Conservation (phyloP, 257 asterid genomes). For the Solanum sitiens region DNA sequence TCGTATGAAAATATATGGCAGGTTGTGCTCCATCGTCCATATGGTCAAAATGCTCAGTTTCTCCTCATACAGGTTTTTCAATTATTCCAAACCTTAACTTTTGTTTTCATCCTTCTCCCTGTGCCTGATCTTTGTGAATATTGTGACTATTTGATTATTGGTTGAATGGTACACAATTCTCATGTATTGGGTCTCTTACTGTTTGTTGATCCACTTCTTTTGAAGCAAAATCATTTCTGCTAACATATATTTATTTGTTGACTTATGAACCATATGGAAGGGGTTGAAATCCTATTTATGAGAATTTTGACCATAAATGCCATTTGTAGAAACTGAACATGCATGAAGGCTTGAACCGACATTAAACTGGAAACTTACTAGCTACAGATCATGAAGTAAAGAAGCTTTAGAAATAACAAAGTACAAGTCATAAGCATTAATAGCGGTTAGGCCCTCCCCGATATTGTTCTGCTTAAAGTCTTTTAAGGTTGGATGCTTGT, state of each 20-base stretch:
- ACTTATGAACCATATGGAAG: background rate
- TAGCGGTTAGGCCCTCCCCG: background rate
- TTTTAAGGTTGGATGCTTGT: background rate
- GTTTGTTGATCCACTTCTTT: background rate
- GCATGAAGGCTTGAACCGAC: background rate
- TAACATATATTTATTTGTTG: background rate
- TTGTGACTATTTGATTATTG: background rate
- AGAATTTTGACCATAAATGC: background rate
- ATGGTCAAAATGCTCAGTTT: conserved; percentile 11
- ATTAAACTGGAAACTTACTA: background rate
- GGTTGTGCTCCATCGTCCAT: conserved; percentile 33
- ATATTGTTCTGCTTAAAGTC: background rate
- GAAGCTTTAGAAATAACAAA: background rate
- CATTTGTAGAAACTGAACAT: background rate
- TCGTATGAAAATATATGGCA: conserved; percentile 66
- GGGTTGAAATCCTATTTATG: background rate
- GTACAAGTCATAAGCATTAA: background rate
- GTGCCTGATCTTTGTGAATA: background rate
- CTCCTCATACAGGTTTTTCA: conserved; percentile 66
- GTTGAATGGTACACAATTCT: background rate
- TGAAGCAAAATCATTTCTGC: background rate
- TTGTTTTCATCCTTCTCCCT: background rate
- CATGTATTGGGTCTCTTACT: background rate
- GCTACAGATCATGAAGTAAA: background rate
- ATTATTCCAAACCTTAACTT: background rate